Evolutionary conservation across 495 filamentous ascomycete genomes (phyloP).

Genomic region (Penicillium riverlandense): DNA sequence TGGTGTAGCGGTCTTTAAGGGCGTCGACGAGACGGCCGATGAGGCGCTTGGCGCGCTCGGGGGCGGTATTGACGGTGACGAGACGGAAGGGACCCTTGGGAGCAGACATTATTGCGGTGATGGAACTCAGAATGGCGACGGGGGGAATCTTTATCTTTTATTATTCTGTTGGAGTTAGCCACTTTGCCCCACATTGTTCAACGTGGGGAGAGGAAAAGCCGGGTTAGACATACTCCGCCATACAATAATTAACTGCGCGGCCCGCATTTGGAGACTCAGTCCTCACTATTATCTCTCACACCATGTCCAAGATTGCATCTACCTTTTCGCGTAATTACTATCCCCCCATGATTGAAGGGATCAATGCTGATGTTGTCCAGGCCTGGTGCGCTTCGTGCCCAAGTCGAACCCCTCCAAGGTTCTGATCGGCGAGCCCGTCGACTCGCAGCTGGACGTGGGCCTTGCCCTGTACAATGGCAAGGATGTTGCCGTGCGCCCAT

Average conservation of each 20-base stretch:
- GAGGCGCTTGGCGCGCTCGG: conserved; percentile 54
- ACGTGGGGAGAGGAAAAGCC: neutral
- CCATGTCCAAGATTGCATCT: conserved; percentile 37
- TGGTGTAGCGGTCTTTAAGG: conserved; percentile 52
- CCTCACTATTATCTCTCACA: neutral
- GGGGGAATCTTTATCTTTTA: too few relatives aligned
- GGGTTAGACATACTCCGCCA: conserved; percentile 19
- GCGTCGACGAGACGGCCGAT: conserved; percentile 52
- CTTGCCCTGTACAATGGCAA: conserved; percentile 46
- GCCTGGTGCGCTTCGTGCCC: conserved; percentile 53
- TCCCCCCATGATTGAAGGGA: neutral
- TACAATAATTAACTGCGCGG: too few relatives aligned
- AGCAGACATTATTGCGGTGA: conserved; percentile 28
- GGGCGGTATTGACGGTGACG: conserved; percentile 62
- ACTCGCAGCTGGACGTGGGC: conserved; percentile 46
- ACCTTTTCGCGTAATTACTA: conserved; percentile 35
- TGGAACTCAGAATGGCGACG: too few relatives aligned
- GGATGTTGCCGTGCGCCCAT: conserved; percentile 46
- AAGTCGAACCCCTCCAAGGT: conserved; percentile 42
- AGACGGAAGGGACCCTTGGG: conserved; percentile 54
- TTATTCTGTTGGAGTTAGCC: conserved; percentile 13
- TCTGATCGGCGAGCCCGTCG: conserved; percentile 51
- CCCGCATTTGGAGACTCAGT: too few relatives aligned
- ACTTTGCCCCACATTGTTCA: conserved; percentile 7
- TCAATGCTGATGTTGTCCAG: conserved; percentile 22